These are phyloP conservation scores for Hortaea sp. DNA, from an alignment of 2,329 filamentous ascomycete species.

Conservation along the genomic window DNA sequence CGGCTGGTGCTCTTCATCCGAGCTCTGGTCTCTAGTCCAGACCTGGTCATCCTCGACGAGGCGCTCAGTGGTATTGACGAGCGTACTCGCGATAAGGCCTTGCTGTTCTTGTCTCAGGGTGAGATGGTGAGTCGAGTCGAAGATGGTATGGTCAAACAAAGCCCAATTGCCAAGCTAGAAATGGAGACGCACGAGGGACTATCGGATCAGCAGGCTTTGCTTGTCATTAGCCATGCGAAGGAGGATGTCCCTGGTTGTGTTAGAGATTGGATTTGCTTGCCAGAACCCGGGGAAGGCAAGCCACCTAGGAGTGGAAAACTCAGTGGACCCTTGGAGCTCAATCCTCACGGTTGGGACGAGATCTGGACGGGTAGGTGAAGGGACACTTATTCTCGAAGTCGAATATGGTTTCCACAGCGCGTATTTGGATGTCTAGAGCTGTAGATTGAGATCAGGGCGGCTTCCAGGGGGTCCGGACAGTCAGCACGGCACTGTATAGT, in stretches of 20 bases:
- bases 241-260: conserved; percentile 83
- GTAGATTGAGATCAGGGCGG: no score
- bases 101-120: conserved; percentile 58
- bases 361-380: conserved; percentile 18
- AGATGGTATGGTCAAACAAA: conserved; percentile 12
- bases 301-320: conserved; percentile 56
- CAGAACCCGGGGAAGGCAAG: conserved; percentile 56
- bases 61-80: conserved; percentile 43
- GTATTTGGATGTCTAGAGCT: no score
- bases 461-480: no score
- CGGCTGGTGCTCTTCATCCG: conserved; percentile 71
- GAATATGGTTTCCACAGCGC: no score
- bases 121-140: conserved; percentile 18
- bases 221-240: conserved; percentile 85
- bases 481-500: no score
- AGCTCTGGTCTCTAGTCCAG: conserved; percentile 35
- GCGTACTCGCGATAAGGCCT: conserved; percentile 69
- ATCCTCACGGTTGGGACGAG: conserved; percentile 19
- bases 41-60: conserved; percentile 42
- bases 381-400: no score
- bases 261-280: conserved; percentile 75
- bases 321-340: conserved; percentile 24
- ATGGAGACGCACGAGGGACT: conserved; percentile 51
- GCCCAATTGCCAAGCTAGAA: conserved; percentile 30
- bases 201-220: conserved; percentile 61